Base-by-base conservation (phyloP, 2,329 filamentous ascomycete species). In the Arthroderma uncinatum region DNA sequence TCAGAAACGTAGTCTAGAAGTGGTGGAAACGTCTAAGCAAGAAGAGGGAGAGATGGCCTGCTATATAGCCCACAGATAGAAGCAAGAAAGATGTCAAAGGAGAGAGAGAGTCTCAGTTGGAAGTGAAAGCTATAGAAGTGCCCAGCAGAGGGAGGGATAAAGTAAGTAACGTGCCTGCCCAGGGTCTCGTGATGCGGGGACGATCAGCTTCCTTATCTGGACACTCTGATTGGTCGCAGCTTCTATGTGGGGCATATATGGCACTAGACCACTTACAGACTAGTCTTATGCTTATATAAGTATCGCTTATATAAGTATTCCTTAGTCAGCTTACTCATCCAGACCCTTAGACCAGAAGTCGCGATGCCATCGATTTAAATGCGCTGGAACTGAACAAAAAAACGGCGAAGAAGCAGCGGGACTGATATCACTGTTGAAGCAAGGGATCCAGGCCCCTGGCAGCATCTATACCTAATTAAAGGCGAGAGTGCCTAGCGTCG, bases 141-240 rank as follows among this genome's bases (percentile, higher is more conserved):
- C 9, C 40, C 40, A n/a, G 16, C 39, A 42, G 7, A 1, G 16
- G 16, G 2, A 23, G 39, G n/a, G 19, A 14, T 40, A 40, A 40
- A 40, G 37, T n/a, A 40, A 40, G 16, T 42, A 42, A 42, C 39
- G 44, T 33, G 6, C 10, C 44, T 19, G 23, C 6, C 21, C 21
- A 30, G 23, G 44, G 47, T 50, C 47, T 50, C 47, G 47, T 50
- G 47, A 50, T 50, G 47, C 47, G 47, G 47, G 47, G 47, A 33
- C 8, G 4, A 50, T 33, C 47, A 50, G 47, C 47, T 50, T 33
- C 47, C 47, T 50, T 50, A 50, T 50, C 47, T 33, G 14, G 28
- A 7, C 33, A 33, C 7, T 30, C 23, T 50, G 47, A 50, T 50
- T 50, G 47, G 47, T 5, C 14, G 2, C 25, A 50, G 47, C 47